These are phyloP conservation scores for Carex pumila DNA, from an alignment of 176 grass and related monocot genomes.

Conservation along the genomic window DNA sequence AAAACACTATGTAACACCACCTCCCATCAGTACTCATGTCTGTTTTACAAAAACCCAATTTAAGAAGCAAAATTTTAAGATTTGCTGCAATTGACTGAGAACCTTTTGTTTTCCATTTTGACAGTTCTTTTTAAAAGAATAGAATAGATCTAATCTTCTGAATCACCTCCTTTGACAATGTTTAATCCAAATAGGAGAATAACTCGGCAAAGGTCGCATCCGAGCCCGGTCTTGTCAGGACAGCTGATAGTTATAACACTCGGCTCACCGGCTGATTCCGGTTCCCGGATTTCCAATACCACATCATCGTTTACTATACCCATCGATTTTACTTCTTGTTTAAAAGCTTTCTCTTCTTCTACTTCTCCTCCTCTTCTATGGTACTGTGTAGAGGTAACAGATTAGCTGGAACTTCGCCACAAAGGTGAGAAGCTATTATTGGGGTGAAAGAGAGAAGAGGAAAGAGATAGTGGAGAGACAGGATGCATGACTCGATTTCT, in stretches of 20 bases:
- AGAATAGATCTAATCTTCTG: background rate
- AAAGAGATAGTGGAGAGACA: background rate
- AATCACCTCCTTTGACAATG: constrained; percentile 64
- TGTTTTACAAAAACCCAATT: constrained; percentile 1
- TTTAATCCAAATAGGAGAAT: constrained; percentile 88
- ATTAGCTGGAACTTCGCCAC: background rate
- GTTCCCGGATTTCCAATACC: constrained; percentile 45
- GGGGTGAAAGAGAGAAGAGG: background rate
- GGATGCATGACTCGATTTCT: background rate
- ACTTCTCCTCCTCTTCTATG: background rate
- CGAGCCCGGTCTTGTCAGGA: constrained; percentile 85
- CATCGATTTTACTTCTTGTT: constrained; percentile 15
- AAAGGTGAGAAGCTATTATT: background rate
- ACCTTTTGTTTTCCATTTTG: background rate
- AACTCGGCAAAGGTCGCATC: constrained; percentile 77
- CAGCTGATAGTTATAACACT: constrained; percentile 65
- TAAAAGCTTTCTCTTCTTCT: background rate
- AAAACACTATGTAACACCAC: constrained; percentile 83
- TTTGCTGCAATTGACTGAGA: background rate
- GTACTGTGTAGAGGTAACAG: background rate
- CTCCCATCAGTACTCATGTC: constrained; percentile 81
- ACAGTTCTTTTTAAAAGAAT: background rate
- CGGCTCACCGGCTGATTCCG: constrained; percentile 41
- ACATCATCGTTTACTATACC: constrained; percentile 66
- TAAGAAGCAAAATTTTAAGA: background rate